These are phyloP conservation scores for Pleurotus tuoliensis DNA, from an alignment of 768 basidiomycete genomes.

Conservation along the genomic window DNA sequence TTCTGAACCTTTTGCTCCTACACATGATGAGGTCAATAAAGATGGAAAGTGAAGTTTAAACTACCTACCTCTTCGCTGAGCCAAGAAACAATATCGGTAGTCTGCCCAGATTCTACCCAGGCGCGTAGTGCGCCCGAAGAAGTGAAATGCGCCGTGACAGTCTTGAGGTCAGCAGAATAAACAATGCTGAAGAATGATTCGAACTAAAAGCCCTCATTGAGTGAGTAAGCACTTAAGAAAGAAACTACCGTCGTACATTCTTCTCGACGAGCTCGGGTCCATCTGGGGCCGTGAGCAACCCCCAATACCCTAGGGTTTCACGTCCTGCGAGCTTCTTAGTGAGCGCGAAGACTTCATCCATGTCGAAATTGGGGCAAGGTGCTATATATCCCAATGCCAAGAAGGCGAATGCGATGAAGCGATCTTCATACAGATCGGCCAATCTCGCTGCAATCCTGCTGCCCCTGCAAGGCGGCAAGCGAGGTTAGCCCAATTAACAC, in stretches of 20 bases:
- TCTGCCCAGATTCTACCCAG: conserved; percentile 29
- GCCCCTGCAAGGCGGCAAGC: conserved; percentile 29
- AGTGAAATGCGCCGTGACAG: conserved; percentile 31
- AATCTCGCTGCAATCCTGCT: conserved; percentile 26
- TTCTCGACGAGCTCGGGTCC: conserved; percentile 30
- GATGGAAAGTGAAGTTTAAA: not conserved
- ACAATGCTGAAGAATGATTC: conserved; percentile 34
- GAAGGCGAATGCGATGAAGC: conserved; percentile 37
- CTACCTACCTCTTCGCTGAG: not conserved
- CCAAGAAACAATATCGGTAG: conserved; percentile 17
- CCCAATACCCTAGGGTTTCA: conserved; percentile 31
- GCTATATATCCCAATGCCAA: conserved; percentile 31
- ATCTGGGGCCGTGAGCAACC: conserved; percentile 30
- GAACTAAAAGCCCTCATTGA: conserved; percentile 16
- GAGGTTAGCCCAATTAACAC: not conserved
- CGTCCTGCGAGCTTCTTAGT: conserved; percentile 20
- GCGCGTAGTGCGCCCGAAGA: conserved; percentile 30
- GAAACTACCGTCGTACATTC: conserved; percentile 22
- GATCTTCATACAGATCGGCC: conserved; percentile 30
- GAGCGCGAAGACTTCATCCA: conserved; percentile 16
- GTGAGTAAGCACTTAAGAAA: not conserved
- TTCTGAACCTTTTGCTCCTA: conserved; percentile 22
- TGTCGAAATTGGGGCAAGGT: conserved; percentile 18
- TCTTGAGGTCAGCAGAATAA: conserved; percentile 27
- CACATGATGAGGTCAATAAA: not conserved